Conservation (phyloP, 2,329 filamentous ascomycete species). For the Parastagonospora nodorum region DNA sequence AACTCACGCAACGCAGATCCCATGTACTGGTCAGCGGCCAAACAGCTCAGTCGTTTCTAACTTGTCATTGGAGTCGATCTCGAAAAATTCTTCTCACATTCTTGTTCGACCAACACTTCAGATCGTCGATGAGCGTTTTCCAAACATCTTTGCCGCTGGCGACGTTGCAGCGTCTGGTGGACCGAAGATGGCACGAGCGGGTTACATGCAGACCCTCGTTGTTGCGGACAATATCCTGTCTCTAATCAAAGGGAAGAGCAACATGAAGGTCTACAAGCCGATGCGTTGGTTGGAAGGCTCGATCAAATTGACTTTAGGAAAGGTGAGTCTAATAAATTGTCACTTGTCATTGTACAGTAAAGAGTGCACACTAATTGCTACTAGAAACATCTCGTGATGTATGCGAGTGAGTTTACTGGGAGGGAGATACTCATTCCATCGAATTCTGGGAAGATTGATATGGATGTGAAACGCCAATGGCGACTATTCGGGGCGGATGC, state of each 20-base stretch:
- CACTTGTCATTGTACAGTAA: too few species aligned
- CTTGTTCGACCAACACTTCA: constrained; percentile 63
- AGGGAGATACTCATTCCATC: too few species aligned
- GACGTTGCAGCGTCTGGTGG: constrained; percentile 63
- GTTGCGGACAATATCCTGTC: constrained; percentile 62
- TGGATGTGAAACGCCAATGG: too few species aligned
- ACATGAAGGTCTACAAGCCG: constrained; percentile 12
- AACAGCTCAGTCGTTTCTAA: constrained; percentile 56
- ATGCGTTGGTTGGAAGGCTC: constrained; percentile 14
- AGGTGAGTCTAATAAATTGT: neutral
- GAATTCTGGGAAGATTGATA: too few species aligned
- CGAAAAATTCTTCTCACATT: constrained; percentile 54
- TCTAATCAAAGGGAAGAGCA: constrained; percentile 40
- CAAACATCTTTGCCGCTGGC: constrained; percentile 63
- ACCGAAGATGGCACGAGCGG: constrained; percentile 61
- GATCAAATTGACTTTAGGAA: constrained; percentile 28
- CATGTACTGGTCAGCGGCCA: constrained; percentile 65
- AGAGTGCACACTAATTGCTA: too few species aligned
- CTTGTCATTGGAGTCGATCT: constrained; percentile 53
- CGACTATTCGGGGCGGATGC: too few species aligned
- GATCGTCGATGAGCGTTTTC: constrained; percentile 53
- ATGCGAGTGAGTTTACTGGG: too few species aligned
- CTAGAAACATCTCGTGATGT: too few species aligned
- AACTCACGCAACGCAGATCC: constrained; percentile 50
- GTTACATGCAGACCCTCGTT: constrained; percentile 58